Base-by-base conservation (phyloP, 371 early-diverging fungal genomes). In the Apophysomyces trapeziformis region DNA sequence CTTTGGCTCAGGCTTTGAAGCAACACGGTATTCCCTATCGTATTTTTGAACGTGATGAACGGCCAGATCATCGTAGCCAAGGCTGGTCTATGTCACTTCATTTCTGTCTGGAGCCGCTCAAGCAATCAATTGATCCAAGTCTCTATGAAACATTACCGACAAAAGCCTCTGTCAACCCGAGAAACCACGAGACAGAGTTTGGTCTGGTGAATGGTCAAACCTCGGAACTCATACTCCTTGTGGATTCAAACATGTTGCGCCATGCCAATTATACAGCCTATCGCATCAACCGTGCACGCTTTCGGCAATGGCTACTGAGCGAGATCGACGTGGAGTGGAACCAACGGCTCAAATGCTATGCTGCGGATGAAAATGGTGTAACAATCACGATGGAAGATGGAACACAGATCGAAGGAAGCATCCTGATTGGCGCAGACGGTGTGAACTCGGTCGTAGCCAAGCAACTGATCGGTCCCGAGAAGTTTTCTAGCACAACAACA, bases 1-100 rank as follows among this genome's bases (percentile, higher is more conserved):
- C 69, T 12, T 64, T 74, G 36, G 76, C 79, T 3, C 76, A 79
- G 38, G 76, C 72, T 18, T 60, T 76, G 21, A 58, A 74, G 39
- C 68, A 66, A 41, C 68, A 68, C 21, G 69, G 65, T 11, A 74
- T 79, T 61, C 56, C 74, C 11, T 75, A 71, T 38, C 63, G 68
- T 12, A 65, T 76, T 36, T 79, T 65, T 60, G 79, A 74, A 21
- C 70, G 75, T 41, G 78, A 77, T 47, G n/a, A 38, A 16, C 65
- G 68, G 46, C 38, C 69, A 4, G 44, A 54, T 39, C 60, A 65
- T 41, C 71, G 75, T 36, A 12, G 54, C 1, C 77, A 77, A 66
- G 72, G 74, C 0, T 72, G 47, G 18, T 60, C 66, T 5, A 61
- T 66, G 26, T 47, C 41, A 7, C 50, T 61, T 41, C 66, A 66